Evolutionary conservation across 345 rosid genomes (phyloP), one percentile per base, ranked within the genome.

Genomic region (Pugionium dolabratum): DNA sequence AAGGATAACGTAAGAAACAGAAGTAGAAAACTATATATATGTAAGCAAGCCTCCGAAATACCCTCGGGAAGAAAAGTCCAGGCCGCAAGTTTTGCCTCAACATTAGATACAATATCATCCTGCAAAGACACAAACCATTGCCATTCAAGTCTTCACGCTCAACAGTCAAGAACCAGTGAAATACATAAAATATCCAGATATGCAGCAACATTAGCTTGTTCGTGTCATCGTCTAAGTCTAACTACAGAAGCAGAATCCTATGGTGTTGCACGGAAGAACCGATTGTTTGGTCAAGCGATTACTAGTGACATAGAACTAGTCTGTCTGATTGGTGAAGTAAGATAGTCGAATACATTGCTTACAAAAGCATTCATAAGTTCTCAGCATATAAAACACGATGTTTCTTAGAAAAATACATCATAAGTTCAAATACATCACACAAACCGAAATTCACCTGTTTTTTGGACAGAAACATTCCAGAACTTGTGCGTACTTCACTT

Each of bases 61-160:
- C 99, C 97, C 75, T 27, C 51, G 25, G 97, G 97, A 70, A 94
- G 89, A 64, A 90, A 94, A 46, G 97, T 94, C 99, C 97, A 94
- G 1, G 96, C 88, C 42, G 96, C 82, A 78, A 94, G 82, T 73
- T 86, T 84, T 48, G 75, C 77, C 77, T 94, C 99, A 5, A 94
- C 77, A 54, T 42, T 69, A 72, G 87, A 76, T 44, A 90, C 87
- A 52, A 88, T 30, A 64, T 88, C 89, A 86, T 94, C 99, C 99
- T 94, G 76, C 79, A 80, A 54, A 69, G n/a, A 53, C 36, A 33
- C 67, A 77, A 43, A 36, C 30, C 5, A 2, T 57, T 34, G 66
- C 1, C 60, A 78, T 36, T 32, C 42, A 31, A 61, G 54, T 5
- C 36, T 52, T 27, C 36, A 75, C 53, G 54, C 69, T 67, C 45